These are phyloP conservation scores for Articulospora tetracladia DNA, from an alignment of 495 filamentous ascomycete genomes.

Conservation along the genomic window DNA sequence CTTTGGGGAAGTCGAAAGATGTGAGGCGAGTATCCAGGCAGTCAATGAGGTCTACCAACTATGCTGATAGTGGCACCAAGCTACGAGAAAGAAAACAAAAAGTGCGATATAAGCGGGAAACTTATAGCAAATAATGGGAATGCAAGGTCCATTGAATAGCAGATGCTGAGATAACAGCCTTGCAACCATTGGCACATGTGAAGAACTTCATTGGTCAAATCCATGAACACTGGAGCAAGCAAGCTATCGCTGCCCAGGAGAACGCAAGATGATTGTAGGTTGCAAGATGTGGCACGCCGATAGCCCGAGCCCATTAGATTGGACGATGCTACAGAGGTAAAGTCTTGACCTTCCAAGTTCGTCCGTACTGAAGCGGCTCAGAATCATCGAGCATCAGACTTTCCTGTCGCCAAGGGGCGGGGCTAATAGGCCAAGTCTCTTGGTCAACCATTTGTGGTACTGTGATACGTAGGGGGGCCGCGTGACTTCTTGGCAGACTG, in stretches of 20 bases:
- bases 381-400: background rate
- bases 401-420: background rate
- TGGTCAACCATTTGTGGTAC: background rate
- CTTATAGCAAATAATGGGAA: background rate
- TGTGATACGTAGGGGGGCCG: background rate
- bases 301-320: background rate
- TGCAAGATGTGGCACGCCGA: background rate
- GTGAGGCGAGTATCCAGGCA: background rate
- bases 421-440: background rate
- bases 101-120: background rate
- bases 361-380: background rate
- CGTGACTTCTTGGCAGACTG: background rate
- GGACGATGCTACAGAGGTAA: background rate
- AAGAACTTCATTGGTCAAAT: background rate
- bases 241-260: constrained; percentile 4
- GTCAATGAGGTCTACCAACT: background rate
- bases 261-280: background rate
- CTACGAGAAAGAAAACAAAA: constrained; percentile 1
- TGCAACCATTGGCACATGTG: background rate
- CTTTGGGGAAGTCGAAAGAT: background rate
- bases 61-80: background rate
- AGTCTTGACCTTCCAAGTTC: constrained; percentile 5
- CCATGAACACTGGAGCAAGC: background rate
- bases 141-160: background rate
- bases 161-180: background rate